Conservation (phyloP, 225 moss, liverwort and hornwort species). For the Pseudoscleropodium purum region DNA sequence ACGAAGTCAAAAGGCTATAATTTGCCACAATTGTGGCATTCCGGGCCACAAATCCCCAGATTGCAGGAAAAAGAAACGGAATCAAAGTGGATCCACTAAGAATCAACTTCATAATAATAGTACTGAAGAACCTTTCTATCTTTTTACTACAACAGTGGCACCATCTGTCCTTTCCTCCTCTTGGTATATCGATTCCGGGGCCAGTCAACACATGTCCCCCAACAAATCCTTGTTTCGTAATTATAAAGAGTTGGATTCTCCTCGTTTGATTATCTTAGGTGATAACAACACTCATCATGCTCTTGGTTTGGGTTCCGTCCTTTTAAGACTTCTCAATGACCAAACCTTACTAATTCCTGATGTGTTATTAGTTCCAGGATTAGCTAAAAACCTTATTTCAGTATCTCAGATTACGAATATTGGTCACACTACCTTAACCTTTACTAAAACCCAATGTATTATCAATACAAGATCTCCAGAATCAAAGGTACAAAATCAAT, state of each 20-base stretch:
- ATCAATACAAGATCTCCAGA: neutral
- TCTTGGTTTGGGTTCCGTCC: neutral
- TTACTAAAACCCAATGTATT: neutral
- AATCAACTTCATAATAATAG: neutral
- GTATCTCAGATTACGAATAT: neutral
- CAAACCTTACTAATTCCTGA: neutral
- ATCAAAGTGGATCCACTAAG: neutral
- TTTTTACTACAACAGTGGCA: neutral
- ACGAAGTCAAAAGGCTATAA: too few species aligned
- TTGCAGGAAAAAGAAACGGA: neutral
- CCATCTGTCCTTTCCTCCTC: neutral
- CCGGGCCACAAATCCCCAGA: neutral
- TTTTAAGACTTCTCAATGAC: neutral
- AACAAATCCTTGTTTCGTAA: neutral
- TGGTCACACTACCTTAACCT: neutral
- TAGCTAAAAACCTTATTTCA: neutral
- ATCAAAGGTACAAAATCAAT: neutral
- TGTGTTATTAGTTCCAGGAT: neutral
- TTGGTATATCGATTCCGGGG: neutral
- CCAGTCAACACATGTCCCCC: neutral
- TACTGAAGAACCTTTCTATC: neutral
- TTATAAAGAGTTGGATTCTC: neutral
- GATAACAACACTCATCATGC: neutral
- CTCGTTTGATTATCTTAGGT: neutral
- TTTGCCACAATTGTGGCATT: too few species aligned